These are phyloP conservation scores for Lecanicillium sp. DNA, from an alignment of 2,329 filamentous ascomycete genomes.

Conservation along the genomic window DNA sequence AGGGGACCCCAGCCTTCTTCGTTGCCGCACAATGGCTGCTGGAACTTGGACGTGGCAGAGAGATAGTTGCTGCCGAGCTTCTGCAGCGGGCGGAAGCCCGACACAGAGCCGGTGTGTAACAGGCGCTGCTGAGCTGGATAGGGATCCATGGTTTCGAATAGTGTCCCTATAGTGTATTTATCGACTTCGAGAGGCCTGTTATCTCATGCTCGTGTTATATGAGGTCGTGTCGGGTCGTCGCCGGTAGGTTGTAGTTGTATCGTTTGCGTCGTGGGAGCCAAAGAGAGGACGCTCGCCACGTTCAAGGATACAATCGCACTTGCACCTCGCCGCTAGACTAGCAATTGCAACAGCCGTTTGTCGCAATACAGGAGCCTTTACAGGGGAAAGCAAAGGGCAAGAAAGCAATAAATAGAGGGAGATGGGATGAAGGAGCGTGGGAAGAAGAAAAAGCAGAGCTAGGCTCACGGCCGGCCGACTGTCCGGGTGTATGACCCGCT, in stretches of 20 bases:
- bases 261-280: no score
- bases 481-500: constrained; percentile 4
- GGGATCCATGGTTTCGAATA: constrained; percentile 17
- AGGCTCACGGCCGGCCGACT: background rate
- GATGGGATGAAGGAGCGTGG: background rate
- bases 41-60: constrained; percentile 34
- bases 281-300: no score
- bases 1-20: constrained; percentile 92
- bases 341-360: no score
- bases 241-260: no score
- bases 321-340: no score
- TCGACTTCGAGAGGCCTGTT: background rate
- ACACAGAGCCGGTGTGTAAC: constrained; percentile 51
- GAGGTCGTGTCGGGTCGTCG: no score
- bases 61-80: constrained; percentile 54
- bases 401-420: background rate
- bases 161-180: background rate
- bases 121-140: constrained; percentile 36
- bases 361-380: background rate
- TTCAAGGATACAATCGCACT: no score
- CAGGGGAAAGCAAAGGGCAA: background rate
- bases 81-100: constrained; percentile 43
- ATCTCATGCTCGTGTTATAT: no score
- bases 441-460: background rate
- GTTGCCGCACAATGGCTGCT: constrained; percentile 78